Evolutionary conservation across 2,329 filamentous ascomycete genomes (phyloP), one percentile per base, ranked within the genome.

Genomic region (Pseudopyrenochaeta lycopersici): DNA sequence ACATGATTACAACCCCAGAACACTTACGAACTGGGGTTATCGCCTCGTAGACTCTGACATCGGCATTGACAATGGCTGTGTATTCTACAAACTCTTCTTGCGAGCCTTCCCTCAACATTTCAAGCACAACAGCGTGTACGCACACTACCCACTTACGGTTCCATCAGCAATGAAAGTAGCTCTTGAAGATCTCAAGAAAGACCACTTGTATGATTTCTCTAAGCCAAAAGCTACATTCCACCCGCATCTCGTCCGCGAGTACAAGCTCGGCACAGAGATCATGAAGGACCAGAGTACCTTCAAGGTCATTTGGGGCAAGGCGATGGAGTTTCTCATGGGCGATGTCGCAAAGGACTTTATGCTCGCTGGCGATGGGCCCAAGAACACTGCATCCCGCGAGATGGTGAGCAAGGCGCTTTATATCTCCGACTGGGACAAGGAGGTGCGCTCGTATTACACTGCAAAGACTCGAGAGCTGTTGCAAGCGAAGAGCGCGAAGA

Each of bases 21-120:
- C 87, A 63, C 76, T 96, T 41, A 96, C 91, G 1, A 92, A 91
- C 76, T 96, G 91, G 91, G 91, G 91, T 17, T 94, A 85, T 78
- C 85, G 86, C 49, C 89, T 92, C 70, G 89, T 85, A 3, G 82
- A 90, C 17, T 91, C 88, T 50, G 90, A 96, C 63, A 77, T 88
- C 18, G 85, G 84, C 53, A 77, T 94, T 60, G 90, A 95, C 75
- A 88, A 95, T 69, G 91, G 92, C 41, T 92, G 89, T 63, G 86
- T 92, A 11, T 90, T 94, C 76, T 92, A 93, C 81, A 96, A 95
- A 79, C 82, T 96, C 31, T 89, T 93, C 71, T 80, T 91, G 31
- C 85, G 89, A 4, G 90, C 90, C 0, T 92, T 96, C 80, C 92
- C 91, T 1, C 83, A 90, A 60, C 89, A 92, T 77, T 94, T 93